A percentile compares a stretch with the other conserved stretches of the same genome.
These are phyloP conservation scores for Cystofilobasidium macerans DNA, from an alignment of 768 basidiomycete genomes.

Conservation along the genomic window DNA sequence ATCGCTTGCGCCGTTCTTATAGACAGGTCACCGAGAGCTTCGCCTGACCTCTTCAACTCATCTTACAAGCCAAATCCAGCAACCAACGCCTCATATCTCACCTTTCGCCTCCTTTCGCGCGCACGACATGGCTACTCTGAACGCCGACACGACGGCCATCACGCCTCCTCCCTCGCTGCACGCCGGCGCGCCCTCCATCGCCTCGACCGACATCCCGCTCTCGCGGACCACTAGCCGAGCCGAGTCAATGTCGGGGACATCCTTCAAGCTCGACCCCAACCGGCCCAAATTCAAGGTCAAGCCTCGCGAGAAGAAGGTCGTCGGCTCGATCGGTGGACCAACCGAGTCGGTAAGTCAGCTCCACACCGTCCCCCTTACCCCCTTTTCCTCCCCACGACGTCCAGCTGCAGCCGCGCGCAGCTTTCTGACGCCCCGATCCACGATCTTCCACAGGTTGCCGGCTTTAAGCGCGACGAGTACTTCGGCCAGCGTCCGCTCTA, in stretches of 20 bases:
- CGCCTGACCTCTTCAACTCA: too few species aligned
- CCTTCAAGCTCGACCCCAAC: not conserved
- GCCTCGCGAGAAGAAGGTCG: not conserved
- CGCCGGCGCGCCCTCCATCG: not conserved
- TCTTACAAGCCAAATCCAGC: too few species aligned
- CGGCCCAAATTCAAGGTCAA: not conserved
- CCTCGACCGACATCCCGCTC: not conserved
- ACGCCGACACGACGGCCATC: not conserved
- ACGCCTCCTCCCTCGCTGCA: not conserved
- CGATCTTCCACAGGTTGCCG: not conserved
- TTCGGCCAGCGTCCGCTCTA: conserved; percentile 13
- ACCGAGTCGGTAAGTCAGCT: not conserved
- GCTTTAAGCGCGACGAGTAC: conserved; percentile 15
- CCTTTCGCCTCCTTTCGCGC: not conserved
- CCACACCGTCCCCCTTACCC: too few species aligned
- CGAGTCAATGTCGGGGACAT: not conserved
- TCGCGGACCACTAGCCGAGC: not conserved
- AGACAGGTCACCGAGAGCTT: too few species aligned
- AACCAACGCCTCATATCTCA: not conserved
- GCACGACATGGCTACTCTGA: not conserved
- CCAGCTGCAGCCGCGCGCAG: too few species aligned
- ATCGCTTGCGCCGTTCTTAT: too few species aligned
- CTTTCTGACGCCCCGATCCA: not conserved
- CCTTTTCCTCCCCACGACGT: not conserved
- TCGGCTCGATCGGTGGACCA: not conserved